These are phyloP conservation scores for Cordyceps javanica DNA, from an alignment of 2,329 filamentous ascomycete species.

Conservation along the genomic window DNA sequence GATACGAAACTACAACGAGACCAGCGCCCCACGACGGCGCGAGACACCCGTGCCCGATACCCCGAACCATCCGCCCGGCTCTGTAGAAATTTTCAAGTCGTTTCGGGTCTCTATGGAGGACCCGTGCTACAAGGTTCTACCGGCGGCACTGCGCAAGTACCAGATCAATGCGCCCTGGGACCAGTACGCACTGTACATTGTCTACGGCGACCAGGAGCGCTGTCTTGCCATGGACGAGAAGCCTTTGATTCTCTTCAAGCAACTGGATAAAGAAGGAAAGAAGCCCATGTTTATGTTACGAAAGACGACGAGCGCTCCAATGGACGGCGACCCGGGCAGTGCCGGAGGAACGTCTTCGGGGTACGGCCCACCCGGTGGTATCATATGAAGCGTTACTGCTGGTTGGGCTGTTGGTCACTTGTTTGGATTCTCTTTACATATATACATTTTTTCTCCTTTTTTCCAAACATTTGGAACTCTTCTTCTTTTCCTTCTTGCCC, in stretches of 20 bases:
- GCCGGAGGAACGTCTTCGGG: conserved; percentile 1
- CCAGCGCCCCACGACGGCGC: conserved; percentile 48
- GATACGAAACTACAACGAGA: conserved; percentile 17
- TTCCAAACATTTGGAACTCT: neutral
- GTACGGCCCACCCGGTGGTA: conserved; percentile 9
- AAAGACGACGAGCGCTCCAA: conserved; percentile 29
- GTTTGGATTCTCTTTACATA: neutral
- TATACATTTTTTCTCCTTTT: neutral
- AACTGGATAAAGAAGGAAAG: conserved; percentile 91
- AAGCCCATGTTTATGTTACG: conserved; percentile 99
- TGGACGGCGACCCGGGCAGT: conserved; percentile 9
- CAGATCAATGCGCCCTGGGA: conserved; percentile 98
- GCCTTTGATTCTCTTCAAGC: conserved; percentile 92
- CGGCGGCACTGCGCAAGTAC: conserved; percentile 93
- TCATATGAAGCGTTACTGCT: neutral
- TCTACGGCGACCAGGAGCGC: conserved; percentile 96
- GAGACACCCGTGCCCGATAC: conserved; percentile 60
- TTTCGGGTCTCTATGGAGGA: conserved; percentile 98
- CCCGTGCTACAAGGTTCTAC: conserved; percentile 93
- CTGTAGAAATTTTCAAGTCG: conserved; percentile 96
- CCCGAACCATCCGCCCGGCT: conserved; percentile 48
- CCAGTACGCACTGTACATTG: conserved; percentile 95
- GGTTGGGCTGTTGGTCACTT: neutral
- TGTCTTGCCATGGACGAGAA: conserved; percentile 90
- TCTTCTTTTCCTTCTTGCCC: too few species aligned